phyloP scores from a whole-genome alignment of 1,139 yeast genomes.

The Hanseniaspora sp. region DNA sequence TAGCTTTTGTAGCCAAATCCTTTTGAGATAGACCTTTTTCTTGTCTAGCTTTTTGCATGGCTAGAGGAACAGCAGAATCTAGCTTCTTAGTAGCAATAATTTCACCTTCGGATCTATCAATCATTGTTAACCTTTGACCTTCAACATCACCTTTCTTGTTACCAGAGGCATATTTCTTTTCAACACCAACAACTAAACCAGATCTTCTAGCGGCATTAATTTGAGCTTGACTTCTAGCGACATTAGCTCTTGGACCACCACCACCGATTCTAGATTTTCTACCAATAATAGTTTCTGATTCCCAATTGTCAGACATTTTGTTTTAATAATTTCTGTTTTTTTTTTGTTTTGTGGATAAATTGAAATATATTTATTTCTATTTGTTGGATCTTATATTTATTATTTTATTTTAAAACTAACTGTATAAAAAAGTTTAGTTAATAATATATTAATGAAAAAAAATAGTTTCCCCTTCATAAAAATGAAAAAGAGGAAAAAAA shows the following conservation, averaged over 20 bases:
- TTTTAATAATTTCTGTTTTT: neutral
- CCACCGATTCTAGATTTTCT: constrained; percentile 79
- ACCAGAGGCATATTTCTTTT: constrained; percentile 72
- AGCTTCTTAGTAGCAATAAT: constrained; percentile 87
- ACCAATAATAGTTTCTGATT: constrained; percentile 76
- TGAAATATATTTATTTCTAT: neutral
- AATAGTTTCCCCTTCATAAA: neutral
- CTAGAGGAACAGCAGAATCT: constrained; percentile 73
- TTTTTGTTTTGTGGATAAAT: neutral
- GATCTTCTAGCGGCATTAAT: constrained; percentile 88
- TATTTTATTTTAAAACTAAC: too few species aligned
- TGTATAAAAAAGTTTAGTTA: too few species aligned
- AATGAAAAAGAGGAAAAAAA: neutral
- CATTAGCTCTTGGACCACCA: constrained; percentile 76
- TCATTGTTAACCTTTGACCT: constrained; percentile 87
- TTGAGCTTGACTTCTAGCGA: constrained; percentile 66
- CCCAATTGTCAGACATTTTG: constrained; percentile 62
- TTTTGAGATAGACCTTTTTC: constrained; percentile 87
- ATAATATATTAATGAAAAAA: too few species aligned
- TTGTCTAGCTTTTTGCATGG: constrained; percentile 75
- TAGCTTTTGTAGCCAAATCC: constrained; percentile 88
- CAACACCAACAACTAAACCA: constrained; percentile 81
- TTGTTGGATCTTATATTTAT: neutral
- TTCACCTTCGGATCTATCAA: constrained; percentile 77
- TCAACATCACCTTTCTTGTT: constrained; percentile 66